A percentile compares a stretch with the other conserved stretches of the same genome.
Evolutionary conservation across 140 eudicot genomes (phyloP).

Genomic region (Stevia rebaudiana): DNA sequence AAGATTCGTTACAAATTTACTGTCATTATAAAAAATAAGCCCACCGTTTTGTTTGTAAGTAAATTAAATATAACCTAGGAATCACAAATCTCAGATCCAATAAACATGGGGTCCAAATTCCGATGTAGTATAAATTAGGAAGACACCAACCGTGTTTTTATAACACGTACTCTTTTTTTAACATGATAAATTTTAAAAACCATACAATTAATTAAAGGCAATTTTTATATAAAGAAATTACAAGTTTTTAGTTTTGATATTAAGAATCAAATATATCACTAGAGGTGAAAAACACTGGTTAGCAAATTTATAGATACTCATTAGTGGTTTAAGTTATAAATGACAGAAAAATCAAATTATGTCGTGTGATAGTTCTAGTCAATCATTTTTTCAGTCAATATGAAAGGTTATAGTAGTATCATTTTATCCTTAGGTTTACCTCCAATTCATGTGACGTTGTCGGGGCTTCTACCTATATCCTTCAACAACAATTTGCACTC

Average conservation of each 20-base stretch:
- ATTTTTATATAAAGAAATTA: neutral
- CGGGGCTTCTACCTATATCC: too few relatives aligned
- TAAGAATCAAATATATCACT: neutral
- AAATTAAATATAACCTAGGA: conserved; percentile 18
- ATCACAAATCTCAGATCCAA: conserved; percentile 35
- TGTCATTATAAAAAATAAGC: neutral
- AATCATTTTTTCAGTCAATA: too few relatives aligned
- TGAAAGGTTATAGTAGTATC: too few relatives aligned
- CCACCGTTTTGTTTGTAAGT: conserved; percentile 6
- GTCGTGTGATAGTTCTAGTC: neutral
- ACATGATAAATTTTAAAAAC: neutral
- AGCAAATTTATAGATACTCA: neutral
- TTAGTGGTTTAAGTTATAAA: neutral
- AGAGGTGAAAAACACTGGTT: neutral
- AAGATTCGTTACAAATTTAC: too few relatives aligned
- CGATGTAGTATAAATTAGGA: conserved; percentile 7
- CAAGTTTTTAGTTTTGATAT: neutral
- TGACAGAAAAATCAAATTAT: neutral
- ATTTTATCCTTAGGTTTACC: too few relatives aligned
- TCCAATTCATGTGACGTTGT: too few relatives aligned
- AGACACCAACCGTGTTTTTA: conserved; percentile 21
- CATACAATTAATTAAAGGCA: neutral
- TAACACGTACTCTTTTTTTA: conserved; percentile 1
- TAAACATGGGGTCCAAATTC: conserved; percentile 31
- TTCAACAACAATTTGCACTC: too few relatives aligned